These are phyloP conservation scores for Phytophthora idaei DNA, from an alignment of 352 stramenopile species.

Conservation along the genomic window DNA sequence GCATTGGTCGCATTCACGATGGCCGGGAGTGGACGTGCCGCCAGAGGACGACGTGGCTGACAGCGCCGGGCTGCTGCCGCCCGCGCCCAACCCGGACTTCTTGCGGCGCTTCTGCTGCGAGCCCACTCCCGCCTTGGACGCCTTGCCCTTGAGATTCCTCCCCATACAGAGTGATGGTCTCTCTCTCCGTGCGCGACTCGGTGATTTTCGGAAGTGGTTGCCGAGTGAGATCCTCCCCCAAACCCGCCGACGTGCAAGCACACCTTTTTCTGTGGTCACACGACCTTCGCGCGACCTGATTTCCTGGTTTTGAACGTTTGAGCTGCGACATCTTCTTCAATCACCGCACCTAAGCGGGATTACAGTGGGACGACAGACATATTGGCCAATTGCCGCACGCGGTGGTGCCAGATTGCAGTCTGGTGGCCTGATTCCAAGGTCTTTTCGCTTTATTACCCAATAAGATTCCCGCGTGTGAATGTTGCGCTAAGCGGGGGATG, in stretches of 20 bases:
- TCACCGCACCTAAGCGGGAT: slow-evolving; percentile 6
- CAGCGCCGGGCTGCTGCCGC: slow-evolving; percentile 31
- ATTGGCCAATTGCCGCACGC: slow-evolving; percentile 2
- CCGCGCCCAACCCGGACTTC: slow-evolving; percentile 22
- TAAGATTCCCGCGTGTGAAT: slow-evolving; percentile 1
- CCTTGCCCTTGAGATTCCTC: slow-evolving; percentile 41
- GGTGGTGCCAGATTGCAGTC: slow-evolving; percentile 2
- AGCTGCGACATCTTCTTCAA: slow-evolving; percentile 36
- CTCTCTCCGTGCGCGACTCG: slow-evolving; percentile 6
- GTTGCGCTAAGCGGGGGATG: slow-evolving; percentile 16
- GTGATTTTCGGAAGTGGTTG: slow-evolving; percentile 41
- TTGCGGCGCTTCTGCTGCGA: slow-evolving; percentile 43
- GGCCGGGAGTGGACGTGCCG: slow-evolving; percentile 38
- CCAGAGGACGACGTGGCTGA: slow-evolving; percentile 39
- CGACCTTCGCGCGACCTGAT: slow-evolving; percentile 24
- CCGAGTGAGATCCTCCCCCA: slow-evolving; percentile 35
- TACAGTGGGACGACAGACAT: slow-evolving; percentile 10
- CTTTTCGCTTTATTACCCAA: slow-evolving; percentile 10
- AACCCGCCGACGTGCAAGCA: slow-evolving; percentile 17
- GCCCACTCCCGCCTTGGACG: slow-evolving; percentile 17
- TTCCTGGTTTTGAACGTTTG: slow-evolving; percentile 8
- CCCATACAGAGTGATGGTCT: slow-evolving; percentile 47
- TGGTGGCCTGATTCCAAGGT: slow-evolving; percentile 6
- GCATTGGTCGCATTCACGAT: slow-evolving; percentile 64
- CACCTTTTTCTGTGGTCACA: slow-evolving; percentile 5